A percentile compares a stretch with the other conserved stretches of the same genome.
phyloP scores from a whole-genome alignment of 495 filamentous ascomycete species.

The Penicillium odoratum region DNA sequence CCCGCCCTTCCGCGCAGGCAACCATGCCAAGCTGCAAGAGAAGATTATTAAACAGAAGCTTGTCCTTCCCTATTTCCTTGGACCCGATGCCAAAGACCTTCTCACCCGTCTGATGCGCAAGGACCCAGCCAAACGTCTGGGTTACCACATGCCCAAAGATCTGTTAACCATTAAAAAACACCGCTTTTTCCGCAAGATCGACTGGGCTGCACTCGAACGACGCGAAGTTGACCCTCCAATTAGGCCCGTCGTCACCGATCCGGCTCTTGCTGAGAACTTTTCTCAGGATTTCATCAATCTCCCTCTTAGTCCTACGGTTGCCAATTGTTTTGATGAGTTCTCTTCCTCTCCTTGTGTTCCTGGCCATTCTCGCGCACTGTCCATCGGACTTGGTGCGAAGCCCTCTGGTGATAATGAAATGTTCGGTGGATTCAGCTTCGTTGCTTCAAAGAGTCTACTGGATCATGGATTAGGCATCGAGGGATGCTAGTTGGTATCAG shows the following conservation, averaged over 20 bases:
- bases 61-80: constrained; percentile 79
- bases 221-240: constrained; percentile 85
- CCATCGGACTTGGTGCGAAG: constrained; percentile 20
- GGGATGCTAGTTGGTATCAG: neutral
- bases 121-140: constrained; percentile 84
- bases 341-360: constrained; percentile 23
- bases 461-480: constrained; percentile 50
- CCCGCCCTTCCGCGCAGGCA: constrained; percentile 86
- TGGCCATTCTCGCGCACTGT: constrained; percentile 17
- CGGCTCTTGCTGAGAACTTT: constrained; percentile 95
- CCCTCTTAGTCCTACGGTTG: constrained; percentile 70
- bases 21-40: constrained; percentile 87
- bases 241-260: constrained; percentile 87
- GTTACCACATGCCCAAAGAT: constrained; percentile 85
- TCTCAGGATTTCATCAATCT: constrained; percentile 81
- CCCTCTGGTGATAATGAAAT: constrained; percentile 57
- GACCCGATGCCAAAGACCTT: constrained; percentile 88
- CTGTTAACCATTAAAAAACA: constrained; percentile 84
- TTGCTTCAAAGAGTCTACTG: constrained; percentile 83
- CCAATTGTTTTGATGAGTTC: constrained; percentile 35
- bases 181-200: constrained; percentile 93
- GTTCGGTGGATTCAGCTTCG: constrained; percentile 96
- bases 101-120: constrained; percentile 86
- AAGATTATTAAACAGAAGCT: constrained; percentile 93
- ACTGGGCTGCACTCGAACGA: constrained; percentile 80